Evolutionary conservation across 2,329 filamentous ascomycete genomes (phyloP), one percentile per base, ranked within the genome.

Genomic region (Fusarium sp.): DNA sequence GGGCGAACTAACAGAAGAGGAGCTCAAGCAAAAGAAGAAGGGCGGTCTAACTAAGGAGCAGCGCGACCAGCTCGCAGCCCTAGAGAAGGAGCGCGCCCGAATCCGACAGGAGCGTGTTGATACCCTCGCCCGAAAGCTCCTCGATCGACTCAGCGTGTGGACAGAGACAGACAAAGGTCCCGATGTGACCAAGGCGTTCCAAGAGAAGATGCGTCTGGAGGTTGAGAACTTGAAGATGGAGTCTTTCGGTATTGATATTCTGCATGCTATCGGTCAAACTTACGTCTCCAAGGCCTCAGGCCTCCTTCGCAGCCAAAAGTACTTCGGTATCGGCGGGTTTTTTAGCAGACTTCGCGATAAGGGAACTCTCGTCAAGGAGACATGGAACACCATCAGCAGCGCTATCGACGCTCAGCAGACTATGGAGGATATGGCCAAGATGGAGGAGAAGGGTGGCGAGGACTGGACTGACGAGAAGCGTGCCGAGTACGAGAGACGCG

Each of bases 151-250:
- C 76, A 94, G 91, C 70, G 89, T 98, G 41, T 98, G 94, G 95
- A 97, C 96, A 8, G 96, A 99, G 84, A 97, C 95, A 5, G 96
- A 98, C 82, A 97, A 96, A 83, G 88, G 91, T 45, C 66, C 81
- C 15, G 94, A 97, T 73, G 93, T 97, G 62, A 98, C 95, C 34
- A 83, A 83, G 60, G 92, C 96, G 0, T 99, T 98, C 84, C 91
- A 94, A 78, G 93, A 95, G 78, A 97, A 99, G 87, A 97, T 92
- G 72, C 88, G 91, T 40, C 89, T 98, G 40, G 96, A 99, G 82
- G 93, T 97, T 28, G 96, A 99, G 83, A 97, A 98, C 77, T 85
- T 99, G 74, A 99, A 98, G 86, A 99, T 99, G 93, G 96, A 99
- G 82, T 97, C 92, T 1, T 99, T 99, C 74, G 96, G 96, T 52